Evolutionary conservation across 768 basidiomycete genomes (phyloP).

Genomic region (Boletus insuetus): DNA sequence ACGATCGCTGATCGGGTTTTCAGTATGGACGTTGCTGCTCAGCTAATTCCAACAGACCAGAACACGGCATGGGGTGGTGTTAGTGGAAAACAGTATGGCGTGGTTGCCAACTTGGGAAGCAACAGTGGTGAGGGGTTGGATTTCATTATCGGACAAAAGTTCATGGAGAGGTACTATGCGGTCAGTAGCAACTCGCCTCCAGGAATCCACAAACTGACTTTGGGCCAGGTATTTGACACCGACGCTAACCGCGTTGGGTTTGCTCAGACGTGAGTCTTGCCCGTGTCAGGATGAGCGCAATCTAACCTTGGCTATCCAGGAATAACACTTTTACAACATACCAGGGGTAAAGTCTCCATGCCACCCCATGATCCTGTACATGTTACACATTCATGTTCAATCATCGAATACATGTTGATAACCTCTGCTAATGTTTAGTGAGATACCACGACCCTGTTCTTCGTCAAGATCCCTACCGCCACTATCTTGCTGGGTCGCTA

Average conservation of each 20-base stretch:
- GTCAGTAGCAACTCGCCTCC: neutral
- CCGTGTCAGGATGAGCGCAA: neutral
- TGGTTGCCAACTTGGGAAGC: neutral
- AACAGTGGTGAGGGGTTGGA: neutral
- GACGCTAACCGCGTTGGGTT: constrained; percentile 21
- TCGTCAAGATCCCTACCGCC: too few species aligned
- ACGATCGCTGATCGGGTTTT: constrained; percentile 5
- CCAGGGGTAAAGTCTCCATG: neutral
- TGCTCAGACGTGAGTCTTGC: constrained; percentile 22
- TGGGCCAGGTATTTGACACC: constrained; percentile 19
- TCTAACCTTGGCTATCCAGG: constrained; percentile 7
- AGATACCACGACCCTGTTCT: too few species aligned
- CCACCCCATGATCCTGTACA: too few species aligned
- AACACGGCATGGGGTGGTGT: constrained; percentile 14
- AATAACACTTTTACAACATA: constrained; percentile 18
- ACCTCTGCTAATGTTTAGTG: too few species aligned
- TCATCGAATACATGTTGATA: too few species aligned
- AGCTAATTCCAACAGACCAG: constrained; percentile 16
- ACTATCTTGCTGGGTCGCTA: too few species aligned
- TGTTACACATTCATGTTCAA: too few species aligned
- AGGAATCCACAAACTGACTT: neutral
- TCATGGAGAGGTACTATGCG: constrained; percentile 4
- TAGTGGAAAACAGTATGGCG: constrained; percentile 10
- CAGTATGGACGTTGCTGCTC: constrained; percentile 20
- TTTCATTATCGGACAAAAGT: neutral